Conservation (phyloP, 805 yeast species). For the Diddensiella transvaalensis region DNA sequence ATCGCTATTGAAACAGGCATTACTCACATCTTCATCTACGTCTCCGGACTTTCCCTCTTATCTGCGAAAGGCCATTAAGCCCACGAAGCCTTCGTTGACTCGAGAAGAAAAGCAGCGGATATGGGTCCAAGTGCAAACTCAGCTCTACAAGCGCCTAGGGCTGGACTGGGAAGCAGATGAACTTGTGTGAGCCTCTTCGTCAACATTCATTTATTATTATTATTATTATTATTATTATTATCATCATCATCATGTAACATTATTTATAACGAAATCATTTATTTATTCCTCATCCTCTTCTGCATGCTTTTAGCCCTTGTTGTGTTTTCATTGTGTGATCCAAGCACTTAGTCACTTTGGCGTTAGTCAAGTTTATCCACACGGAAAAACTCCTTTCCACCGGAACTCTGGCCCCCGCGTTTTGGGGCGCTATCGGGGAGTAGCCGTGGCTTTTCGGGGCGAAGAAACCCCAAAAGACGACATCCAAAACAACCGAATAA, state of each 20-base stretch:
- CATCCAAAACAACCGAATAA: too few relatives aligned
- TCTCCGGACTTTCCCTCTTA: conserved; percentile 25
- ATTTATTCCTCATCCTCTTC: background rate
- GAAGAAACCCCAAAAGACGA: too few relatives aligned
- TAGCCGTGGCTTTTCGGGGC: too few relatives aligned
- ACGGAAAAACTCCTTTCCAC: too few relatives aligned
- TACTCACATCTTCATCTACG: conserved; percentile 29
- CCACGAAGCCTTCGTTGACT: conserved; percentile 36
- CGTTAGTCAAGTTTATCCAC: too few relatives aligned
- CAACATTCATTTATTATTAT: background rate
- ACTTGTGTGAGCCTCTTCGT: conserved; percentile 23
- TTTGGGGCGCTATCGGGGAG: too few relatives aligned
- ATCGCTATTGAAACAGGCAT: conserved; percentile 34
- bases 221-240: conserved; percentile 1
- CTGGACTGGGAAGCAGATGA: conserved; percentile 50
- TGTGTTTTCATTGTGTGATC: too few relatives aligned
- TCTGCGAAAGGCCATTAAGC: conserved; percentile 26
- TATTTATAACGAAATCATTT: background rate
- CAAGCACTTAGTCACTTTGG: too few relatives aligned
- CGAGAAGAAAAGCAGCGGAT: conserved; percentile 55
- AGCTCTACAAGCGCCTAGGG: conserved; percentile 55
- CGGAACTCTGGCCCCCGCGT: too few relatives aligned
- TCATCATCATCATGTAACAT: too few relatives aligned
- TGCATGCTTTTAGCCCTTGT: too few relatives aligned
- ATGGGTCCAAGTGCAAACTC: conserved; percentile 63